Percentiles rank a stretch among this genome's conserved stretches.
Evolutionary conservation across 352 stramenopile genomes (phyloP).

Genomic region (Globisporangium rhizosaccharum): DNA sequence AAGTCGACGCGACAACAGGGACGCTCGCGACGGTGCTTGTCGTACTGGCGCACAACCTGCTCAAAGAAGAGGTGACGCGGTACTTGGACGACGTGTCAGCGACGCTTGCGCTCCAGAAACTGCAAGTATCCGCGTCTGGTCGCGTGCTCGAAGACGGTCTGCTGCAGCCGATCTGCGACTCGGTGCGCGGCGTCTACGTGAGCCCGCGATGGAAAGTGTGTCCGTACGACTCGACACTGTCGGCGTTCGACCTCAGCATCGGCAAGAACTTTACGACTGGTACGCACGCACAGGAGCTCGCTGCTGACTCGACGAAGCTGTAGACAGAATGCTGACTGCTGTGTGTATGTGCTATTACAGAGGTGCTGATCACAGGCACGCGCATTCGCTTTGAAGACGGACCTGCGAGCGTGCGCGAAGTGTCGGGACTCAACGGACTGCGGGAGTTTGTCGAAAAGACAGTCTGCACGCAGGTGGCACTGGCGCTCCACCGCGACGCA

Average conservation of each 20-base stretch:
- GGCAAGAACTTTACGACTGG: slow-evolving; percentile 80
- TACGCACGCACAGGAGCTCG: slow-evolving; percentile 11
- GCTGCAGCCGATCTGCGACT: slow-evolving; percentile 79
- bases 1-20: slow-evolving; percentile 30
- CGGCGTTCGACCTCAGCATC: slow-evolving; percentile 75
- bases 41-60: slow-evolving; percentile 67
- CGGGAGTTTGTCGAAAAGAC: slow-evolving; percentile 68
- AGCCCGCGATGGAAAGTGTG: slow-evolving; percentile 77
- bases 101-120: slow-evolving; percentile 52
- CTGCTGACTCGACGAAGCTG: neutral
- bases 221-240: slow-evolving; percentile 67
- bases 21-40: slow-evolving; percentile 53
- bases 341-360: slow-evolving; percentile 12
- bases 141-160: slow-evolving; percentile 74
- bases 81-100: slow-evolving; percentile 74
- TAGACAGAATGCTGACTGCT: neutral
- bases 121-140: slow-evolving; percentile 45
- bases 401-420: slow-evolving; percentile 47
- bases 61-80: slow-evolving; percentile 66
- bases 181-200: slow-evolving; percentile 72
- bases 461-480: slow-evolving; percentile 69
- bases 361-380: slow-evolving; percentile 75
- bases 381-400: slow-evolving; percentile 68
- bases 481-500: slow-evolving; percentile 63
- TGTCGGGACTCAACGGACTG: slow-evolving; percentile 52